Base-by-base conservation (phyloP, 1,284 basidiomycete genomes). In the Exobasidium cylindrosporum region DNA sequence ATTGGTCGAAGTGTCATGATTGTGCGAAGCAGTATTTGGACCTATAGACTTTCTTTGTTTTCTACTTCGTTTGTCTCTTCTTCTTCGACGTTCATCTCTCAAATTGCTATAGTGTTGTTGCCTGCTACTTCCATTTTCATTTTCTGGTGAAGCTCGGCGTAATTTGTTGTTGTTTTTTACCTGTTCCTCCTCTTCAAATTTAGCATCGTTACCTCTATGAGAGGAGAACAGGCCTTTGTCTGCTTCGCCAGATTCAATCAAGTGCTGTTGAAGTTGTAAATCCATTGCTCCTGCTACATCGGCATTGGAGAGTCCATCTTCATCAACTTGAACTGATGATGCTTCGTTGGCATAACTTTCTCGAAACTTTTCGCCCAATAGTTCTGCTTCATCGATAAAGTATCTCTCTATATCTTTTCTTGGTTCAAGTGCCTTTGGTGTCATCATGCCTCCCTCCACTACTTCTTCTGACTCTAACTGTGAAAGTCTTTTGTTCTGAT, bases 1-100 rank as follows among this genome's bases (percentile, higher is more conserved):
- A 59, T 79, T 79, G 44, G 61, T 65, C 43, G 69, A 68, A 10
- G 66, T 69, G 46, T 77, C 73, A 64, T 78, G 75, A 57, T 75
- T 78, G 71, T 79, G 77, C 57, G 77, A 79, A 14, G 76, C 75
- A 66, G 70, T 64, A 64, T 79, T 79, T 35, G 72, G 76, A 24
- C 47, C 47, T 13, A 28, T 50, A 4, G n/a, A 21, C 4, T n/a
- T 52, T 68, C 54, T 55, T 13, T 40, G n/a, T 47, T 23, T 14
- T 54, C 17, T 43, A 31, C 56, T 49, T 58, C 56, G n/a, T 46
- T 5, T 43, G 17, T n/a, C 35, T 58, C 35, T 58, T 31, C 59
- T 49, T 57, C 59, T 61, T 10, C 49, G 28, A 21, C 53, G n/a
- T 59, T 29, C 26, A 59, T 59, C 24, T n/a, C 28, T 23, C 14